Percentiles rank a stretch among this genome's conserved stretches.
Evolutionary conservation across 306 rosid genomes (phyloP).

Genomic region (Casuarina cunninghamiana): DNA sequence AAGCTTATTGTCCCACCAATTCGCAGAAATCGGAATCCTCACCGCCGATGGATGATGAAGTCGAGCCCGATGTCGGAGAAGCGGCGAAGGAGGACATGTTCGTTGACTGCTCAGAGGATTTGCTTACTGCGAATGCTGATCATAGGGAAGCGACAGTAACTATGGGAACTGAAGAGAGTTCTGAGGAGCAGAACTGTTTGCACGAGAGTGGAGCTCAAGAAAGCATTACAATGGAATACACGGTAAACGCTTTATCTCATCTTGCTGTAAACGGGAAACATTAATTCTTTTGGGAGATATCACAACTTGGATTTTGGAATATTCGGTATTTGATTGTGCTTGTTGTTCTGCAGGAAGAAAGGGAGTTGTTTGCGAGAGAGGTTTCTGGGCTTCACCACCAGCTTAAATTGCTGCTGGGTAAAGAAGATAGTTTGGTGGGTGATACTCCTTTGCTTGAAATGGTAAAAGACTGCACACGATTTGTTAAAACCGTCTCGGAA

Average conservation of each 20-base stretch:
- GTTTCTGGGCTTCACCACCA: conserved; percentile 46
- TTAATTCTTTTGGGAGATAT: conserved; percentile 7
- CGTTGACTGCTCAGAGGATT: conserved; percentile 88
- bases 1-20: not conserved
- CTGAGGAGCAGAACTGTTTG: conserved; percentile 32
- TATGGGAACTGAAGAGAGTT: conserved; percentile 29
- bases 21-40: conserved; percentile 10
- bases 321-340: not conserved
- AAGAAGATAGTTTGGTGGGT: conserved; percentile 28
- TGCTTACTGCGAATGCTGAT: conserved; percentile 43
- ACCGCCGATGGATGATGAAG: conserved; percentile 25
- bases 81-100: conserved; percentile 76
- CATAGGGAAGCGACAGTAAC: conserved; percentile 38
- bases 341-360: conserved; percentile 55
- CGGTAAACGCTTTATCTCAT: conserved; percentile 36
- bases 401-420: conserved; percentile 39
- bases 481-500: conserved; percentile 47
- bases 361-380: conserved; percentile 45
- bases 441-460: conserved; percentile 40
- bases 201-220: conserved; percentile 28
- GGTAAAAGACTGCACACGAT: conserved; percentile 57
- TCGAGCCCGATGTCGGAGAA: conserved; percentile 46
- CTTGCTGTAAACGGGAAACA: not conserved
- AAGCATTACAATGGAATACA: conserved; percentile 29
- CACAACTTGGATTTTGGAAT: conserved; percentile 5